Evolutionary conservation across 2,329 filamentous ascomycete species (phyloP).

Genomic region (Hirsutella minnesotensis): DNA sequence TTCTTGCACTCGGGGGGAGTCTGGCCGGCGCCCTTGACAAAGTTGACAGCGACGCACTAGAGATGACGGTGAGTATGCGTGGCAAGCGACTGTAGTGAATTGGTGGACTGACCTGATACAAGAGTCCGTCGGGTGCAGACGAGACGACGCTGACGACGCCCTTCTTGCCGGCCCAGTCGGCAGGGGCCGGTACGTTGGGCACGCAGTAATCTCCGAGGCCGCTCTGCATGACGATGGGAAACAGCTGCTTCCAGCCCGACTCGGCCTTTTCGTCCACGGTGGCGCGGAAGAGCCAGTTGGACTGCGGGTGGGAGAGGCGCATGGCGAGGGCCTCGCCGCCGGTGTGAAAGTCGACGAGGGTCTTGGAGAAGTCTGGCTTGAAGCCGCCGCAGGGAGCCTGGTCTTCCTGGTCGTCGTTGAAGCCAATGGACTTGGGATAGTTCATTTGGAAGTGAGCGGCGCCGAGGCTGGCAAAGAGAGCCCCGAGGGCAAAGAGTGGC

Average conservation of each 20-base stretch:
- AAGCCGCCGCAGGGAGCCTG: slow-evolving; percentile 43
- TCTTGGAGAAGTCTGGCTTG: slow-evolving; percentile 30
- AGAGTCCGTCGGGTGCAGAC: slow-evolving; percentile 40
- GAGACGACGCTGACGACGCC: slow-evolving; percentile 41
- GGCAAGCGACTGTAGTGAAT: not conserved
- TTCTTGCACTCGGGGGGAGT: slow-evolving; percentile 22
- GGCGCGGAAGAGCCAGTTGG: slow-evolving; percentile 45
- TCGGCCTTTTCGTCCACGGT: slow-evolving; percentile 36
- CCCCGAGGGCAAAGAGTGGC: slow-evolving; percentile 21
- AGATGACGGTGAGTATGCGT: not conserved
- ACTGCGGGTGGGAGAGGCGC: slow-evolving; percentile 36
- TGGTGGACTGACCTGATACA: slow-evolving; percentile 38
- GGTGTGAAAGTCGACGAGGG: slow-evolving; percentile 44
- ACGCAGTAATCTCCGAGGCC: slow-evolving; percentile 44
- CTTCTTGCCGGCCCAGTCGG: slow-evolving; percentile 39
- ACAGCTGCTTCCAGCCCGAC: slow-evolving; percentile 42
- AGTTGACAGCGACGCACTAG: slow-evolving; percentile 43
- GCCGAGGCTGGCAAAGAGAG: slow-evolving; percentile 24
- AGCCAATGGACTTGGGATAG: slow-evolving; percentile 34
- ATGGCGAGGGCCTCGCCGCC: slow-evolving; percentile 40
- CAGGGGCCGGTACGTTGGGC: slow-evolving; percentile 33
- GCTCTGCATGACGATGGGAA: slow-evolving; percentile 40
- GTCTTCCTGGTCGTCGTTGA: slow-evolving; percentile 31
- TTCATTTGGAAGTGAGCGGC: slow-evolving; percentile 43
- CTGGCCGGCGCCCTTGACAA: slow-evolving; percentile 31